Evolutionary conservation across 495 filamentous ascomycete species (phyloP).

Genomic region (Penicillium steckii): DNA sequence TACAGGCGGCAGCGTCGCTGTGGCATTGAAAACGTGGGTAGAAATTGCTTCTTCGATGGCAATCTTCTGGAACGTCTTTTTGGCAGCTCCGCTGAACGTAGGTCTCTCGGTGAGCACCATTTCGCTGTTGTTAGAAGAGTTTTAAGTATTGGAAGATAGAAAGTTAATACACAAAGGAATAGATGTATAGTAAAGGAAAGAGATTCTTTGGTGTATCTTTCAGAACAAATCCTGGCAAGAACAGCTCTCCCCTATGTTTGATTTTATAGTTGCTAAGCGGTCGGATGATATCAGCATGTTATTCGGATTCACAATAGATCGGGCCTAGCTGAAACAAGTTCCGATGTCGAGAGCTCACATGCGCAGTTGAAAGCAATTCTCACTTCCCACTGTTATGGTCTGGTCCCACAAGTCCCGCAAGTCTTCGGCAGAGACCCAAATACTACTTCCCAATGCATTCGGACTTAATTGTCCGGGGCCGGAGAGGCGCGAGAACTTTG

Average conservation of each 20-base stretch:
- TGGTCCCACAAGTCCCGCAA: not conserved
- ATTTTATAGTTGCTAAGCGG: not conserved
- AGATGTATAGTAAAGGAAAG: not conserved
- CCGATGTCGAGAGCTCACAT: not conserved
- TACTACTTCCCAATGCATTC: not conserved
- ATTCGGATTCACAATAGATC: not conserved
- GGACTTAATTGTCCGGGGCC: not conserved
- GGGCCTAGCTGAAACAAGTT: not conserved
- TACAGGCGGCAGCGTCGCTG: not conserved
- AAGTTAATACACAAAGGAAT: not conserved
- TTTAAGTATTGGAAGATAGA: not conserved
- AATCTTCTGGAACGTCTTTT: not conserved
- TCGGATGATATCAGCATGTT: not conserved
- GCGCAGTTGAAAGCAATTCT: not conserved
- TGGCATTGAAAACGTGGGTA: not conserved
- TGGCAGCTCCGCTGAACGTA: not conserved
- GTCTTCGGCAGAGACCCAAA: not conserved
- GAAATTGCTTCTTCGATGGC: not conserved
- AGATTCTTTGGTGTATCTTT: no score
- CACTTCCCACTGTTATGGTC: not conserved
- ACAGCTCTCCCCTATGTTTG: no score
- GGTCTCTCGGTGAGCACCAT: not conserved
- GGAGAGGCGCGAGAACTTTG: not conserved
- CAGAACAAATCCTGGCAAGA: no score
- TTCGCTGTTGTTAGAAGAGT: no score